Conservation (phyloP, 2,329 filamentous ascomycete species). For the Akanthomyces lecanii region DNA sequence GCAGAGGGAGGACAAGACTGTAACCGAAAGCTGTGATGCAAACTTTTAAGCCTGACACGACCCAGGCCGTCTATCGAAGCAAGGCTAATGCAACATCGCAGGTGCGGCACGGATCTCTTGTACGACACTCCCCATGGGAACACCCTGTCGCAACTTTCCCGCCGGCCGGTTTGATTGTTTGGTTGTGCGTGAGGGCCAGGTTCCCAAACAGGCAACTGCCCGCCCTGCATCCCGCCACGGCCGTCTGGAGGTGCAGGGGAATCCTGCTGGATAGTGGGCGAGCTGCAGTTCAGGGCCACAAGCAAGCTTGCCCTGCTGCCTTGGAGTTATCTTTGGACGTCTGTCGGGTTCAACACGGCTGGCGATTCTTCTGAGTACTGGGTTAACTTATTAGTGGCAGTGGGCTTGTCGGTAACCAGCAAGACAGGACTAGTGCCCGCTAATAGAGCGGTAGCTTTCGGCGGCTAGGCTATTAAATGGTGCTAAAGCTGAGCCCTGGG, state of each 20-base stretch:
- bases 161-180: neutral
- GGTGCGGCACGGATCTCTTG: conserved; percentile 7
- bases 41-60: neutral
- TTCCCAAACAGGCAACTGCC: neutral
- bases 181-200: neutral
- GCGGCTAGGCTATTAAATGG: neutral
- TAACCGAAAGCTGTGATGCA: neutral
- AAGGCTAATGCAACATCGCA: neutral
- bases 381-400: neutral
- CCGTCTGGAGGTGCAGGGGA: neutral
- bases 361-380: too few relatives aligned
- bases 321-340: too few relatives aligned
- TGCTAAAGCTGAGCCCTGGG: neutral
- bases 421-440: neutral
- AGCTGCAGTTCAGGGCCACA: neutral
- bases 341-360: too few relatives aligned
- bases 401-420: too few relatives aligned
- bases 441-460: neutral
- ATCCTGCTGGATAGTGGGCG: neutral
- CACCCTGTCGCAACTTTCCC: neutral
- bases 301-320: neutral
- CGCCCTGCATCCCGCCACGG: neutral
- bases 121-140: neutral
- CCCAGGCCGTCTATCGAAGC: neutral
- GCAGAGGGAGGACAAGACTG: neutral